These are phyloP conservation scores for Sporothrix brunneoviolacea DNA, from an alignment of 2,329 filamentous ascomycete genomes.

Conservation along the genomic window DNA sequence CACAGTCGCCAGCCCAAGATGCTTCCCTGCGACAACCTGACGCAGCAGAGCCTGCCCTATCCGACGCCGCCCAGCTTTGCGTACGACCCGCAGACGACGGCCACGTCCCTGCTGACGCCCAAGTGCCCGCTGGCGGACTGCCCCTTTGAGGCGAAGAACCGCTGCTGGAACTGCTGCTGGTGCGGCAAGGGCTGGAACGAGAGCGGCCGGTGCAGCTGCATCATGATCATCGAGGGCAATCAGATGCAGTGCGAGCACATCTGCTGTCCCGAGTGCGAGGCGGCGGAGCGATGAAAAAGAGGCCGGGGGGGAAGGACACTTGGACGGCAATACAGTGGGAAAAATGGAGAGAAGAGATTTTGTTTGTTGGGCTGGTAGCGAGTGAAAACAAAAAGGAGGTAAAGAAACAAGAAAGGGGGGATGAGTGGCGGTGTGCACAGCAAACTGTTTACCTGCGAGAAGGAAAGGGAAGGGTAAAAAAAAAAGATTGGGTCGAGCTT, in stretches of 20 bases:
- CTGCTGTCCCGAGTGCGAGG: conserved; percentile 44
- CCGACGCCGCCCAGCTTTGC: conserved; percentile 40
- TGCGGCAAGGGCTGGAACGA: conserved; percentile 48
- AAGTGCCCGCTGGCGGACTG: conserved; percentile 42
- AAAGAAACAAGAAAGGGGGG: too few relatives aligned
- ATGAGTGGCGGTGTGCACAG: too few relatives aligned
- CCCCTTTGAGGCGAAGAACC: conserved; percentile 42
- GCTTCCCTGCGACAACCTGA: conserved; percentile 37
- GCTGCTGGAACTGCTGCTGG: conserved; percentile 51
- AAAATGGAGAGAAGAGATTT: too few relatives aligned
- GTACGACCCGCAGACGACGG: conserved; percentile 23
- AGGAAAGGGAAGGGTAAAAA: too few relatives aligned
- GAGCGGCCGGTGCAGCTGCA: conserved; percentile 42
- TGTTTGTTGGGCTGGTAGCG: too few relatives aligned
- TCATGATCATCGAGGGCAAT: conserved; percentile 46
- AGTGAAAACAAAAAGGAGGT: too few relatives aligned
- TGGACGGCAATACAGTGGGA: too few relatives aligned
- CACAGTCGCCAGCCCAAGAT: conserved; percentile 17
- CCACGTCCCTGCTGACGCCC: conserved; percentile 27
- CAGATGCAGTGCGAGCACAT: conserved; percentile 47
- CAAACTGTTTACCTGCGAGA: too few relatives aligned
- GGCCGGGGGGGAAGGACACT: neutral
- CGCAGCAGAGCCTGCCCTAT: conserved; percentile 38
- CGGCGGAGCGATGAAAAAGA: conserved; percentile 17
- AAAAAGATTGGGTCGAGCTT: conserved; percentile 21